Conservation (phyloP, 2,329 filamentous ascomycete species). For the Colletotrichum liaoningense region DNA sequence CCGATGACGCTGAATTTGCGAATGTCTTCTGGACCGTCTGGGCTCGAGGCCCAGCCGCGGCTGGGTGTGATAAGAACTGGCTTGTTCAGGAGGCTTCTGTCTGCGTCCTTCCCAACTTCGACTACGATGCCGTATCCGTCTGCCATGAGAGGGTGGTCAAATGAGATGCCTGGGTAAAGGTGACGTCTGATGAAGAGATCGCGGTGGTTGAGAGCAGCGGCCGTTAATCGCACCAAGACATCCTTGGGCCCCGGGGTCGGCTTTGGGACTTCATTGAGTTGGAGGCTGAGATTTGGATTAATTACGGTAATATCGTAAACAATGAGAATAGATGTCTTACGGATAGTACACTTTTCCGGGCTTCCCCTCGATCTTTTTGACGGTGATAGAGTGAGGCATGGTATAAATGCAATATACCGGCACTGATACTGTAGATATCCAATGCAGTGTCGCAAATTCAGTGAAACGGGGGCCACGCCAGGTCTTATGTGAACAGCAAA, state of each 20-base stretch:
- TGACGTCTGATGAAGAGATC: conserved; percentile 95
- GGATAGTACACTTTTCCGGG: conserved; percentile 91
- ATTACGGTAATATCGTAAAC: background rate
- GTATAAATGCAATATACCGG: conserved; percentile 9
- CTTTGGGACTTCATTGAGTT: conserved; percentile 70
- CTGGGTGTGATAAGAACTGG: conserved; percentile 83
- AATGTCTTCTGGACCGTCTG: conserved; percentile 77
- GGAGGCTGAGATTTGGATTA: conserved; percentile 55
- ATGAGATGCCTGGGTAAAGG: conserved; percentile 88
- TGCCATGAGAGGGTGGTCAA: conserved; percentile 81
- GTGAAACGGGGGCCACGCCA: background rate
- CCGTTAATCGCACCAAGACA: conserved; percentile 79
- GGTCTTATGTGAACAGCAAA: background rate
- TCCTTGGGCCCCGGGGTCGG: conserved; percentile 74
- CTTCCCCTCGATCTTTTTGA: conserved; percentile 81
- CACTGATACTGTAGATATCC: background rate
- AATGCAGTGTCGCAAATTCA: background rate
- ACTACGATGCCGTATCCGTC: conserved; percentile 85
- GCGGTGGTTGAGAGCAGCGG: conserved; percentile 91
- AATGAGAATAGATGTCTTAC: conserved; percentile 51
- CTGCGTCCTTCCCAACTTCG: conserved; percentile 64
- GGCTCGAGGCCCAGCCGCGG: conserved; percentile 79
- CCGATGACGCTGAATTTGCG: conserved; percentile 74
- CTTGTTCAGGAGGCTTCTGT: conserved; percentile 63
- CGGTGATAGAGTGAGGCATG: conserved; percentile 69